Percentiles rank a stretch among this genome's conserved stretches.
phyloP scores from a whole-genome alignment of 106 monocot genomes.

The Dendrobium nobile region DNA sequence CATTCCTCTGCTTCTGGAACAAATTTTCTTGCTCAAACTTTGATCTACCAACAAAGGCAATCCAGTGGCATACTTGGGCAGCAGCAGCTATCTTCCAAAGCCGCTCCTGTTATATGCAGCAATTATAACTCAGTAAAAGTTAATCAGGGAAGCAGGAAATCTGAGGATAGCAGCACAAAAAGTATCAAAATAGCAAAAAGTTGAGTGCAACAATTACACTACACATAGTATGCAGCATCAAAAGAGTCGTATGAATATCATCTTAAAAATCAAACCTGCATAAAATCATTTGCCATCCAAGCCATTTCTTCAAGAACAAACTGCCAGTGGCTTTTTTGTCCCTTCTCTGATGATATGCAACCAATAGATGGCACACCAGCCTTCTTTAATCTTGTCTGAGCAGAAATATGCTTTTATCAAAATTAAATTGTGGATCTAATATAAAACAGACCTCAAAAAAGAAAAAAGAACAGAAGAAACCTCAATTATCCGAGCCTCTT shows the following conservation, averaged over 20 bases:
- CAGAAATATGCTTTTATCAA: conserved; percentile 8
- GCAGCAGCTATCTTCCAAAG: conserved; percentile 85
- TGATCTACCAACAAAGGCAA: conserved; percentile 33
- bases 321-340: conserved; percentile 76
- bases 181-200: neutral
- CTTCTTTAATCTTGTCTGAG: conserved; percentile 64
- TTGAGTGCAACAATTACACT: neutral
- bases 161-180: neutral
- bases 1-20: conserved; percentile 37
- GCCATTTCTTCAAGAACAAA: conserved; percentile 99
- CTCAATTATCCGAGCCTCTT: conserved; percentile 76
- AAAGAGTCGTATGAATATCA: neutral
- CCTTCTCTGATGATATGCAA: conserved; percentile 41
- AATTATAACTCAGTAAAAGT: neutral
- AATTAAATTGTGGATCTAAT: neutral
- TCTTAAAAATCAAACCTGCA: conserved; percentile 56
- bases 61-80: conserved; percentile 45
- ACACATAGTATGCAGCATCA: neutral
- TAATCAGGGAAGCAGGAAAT: neutral
- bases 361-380: conserved; percentile 37
- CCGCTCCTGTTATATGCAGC: conserved; percentile 49
- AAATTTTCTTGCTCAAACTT: conserved; percentile 45
- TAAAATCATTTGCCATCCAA: conserved; percentile 99
- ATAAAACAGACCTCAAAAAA: neutral
- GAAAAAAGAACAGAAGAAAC: conserved; percentile 26